Conservation (phyloP, 768 basidiomycete species). For the Phylloporus sp. region DNA sequence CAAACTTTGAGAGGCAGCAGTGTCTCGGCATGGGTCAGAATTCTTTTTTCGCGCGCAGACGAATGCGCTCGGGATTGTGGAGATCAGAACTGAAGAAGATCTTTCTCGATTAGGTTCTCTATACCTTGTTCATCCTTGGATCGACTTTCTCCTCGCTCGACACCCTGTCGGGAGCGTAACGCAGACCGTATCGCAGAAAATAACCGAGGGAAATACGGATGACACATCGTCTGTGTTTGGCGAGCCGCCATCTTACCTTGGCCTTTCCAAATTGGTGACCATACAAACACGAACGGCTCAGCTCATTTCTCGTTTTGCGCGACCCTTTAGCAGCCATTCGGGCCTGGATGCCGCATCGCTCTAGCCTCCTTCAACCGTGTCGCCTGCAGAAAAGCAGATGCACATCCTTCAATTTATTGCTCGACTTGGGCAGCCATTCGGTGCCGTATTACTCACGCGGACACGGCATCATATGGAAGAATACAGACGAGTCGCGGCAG, state of each 20-base stretch:
- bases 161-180: neutral
- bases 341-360: neutral
- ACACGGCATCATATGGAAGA: neutral
- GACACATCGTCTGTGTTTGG: neutral
- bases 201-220: neutral
- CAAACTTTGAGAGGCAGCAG: neutral
- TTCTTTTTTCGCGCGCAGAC: neutral
- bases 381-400: neutral
- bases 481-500: neutral
- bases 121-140: constrained; percentile 11
- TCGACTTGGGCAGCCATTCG: neutral
- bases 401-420: neutral
- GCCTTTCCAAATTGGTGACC: neutral
- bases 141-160: constrained; percentile 8
- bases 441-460: neutral
- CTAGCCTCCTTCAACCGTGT: neutral
- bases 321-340: neutral
- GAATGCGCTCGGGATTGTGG: constrained; percentile 1
- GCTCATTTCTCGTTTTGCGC: neutral
- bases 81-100: constrained; percentile 7
- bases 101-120: constrained; percentile 1
- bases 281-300: neutral
- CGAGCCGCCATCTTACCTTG: too few species aligned
- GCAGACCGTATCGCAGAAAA: neutral
- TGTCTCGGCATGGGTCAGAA: neutral